Evolutionary conservation across 2,329 filamentous ascomycete species (phyloP).

Genomic region (Ophiocordyceps camponoti-rufipedis): DNA sequence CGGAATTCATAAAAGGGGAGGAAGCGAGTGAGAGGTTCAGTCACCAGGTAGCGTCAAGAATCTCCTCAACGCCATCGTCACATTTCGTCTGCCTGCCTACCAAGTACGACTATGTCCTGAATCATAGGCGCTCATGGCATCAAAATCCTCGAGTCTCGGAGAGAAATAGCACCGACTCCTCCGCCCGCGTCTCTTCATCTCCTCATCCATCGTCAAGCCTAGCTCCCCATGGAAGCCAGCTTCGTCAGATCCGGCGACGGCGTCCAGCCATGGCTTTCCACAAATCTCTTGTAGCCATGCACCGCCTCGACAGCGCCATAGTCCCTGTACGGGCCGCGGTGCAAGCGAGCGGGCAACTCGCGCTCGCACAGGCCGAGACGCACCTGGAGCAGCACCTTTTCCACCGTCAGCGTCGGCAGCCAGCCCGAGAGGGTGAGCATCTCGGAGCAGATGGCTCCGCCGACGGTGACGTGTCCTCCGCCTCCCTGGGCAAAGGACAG

Average conservation of each 20-base stretch:
- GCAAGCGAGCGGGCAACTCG: constrained; percentile 50
- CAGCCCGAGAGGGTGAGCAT: constrained; percentile 71
- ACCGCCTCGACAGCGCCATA: constrained; percentile 57
- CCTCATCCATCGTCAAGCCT: no score
- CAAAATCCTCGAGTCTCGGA: no score
- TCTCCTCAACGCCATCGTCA: no score
- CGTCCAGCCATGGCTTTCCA: constrained; percentile 51
- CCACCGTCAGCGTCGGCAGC: constrained; percentile 54
- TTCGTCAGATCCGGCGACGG: constrained; percentile 43
- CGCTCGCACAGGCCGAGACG: constrained; percentile 53
- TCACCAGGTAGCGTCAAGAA: no score
- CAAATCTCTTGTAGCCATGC: constrained; percentile 51
- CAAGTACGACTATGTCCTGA: no score
- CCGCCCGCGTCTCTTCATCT: no score
- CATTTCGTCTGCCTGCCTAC: no score
- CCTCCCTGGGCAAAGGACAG: constrained; percentile 53
- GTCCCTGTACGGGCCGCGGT: constrained; percentile 15
- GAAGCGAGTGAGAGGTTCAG: no score
- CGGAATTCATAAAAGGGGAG: no score
- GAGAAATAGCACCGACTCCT: no score
- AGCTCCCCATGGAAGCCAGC: constrained; percentile 9
- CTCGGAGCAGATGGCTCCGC: constrained; percentile 73
- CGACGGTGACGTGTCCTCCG: constrained; percentile 70
- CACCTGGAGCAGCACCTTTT: constrained; percentile 66
- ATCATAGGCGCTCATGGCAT: no score